phyloP scores from a whole-genome alignment of 306 rosid genomes.

The Castanea crenata region DNA sequence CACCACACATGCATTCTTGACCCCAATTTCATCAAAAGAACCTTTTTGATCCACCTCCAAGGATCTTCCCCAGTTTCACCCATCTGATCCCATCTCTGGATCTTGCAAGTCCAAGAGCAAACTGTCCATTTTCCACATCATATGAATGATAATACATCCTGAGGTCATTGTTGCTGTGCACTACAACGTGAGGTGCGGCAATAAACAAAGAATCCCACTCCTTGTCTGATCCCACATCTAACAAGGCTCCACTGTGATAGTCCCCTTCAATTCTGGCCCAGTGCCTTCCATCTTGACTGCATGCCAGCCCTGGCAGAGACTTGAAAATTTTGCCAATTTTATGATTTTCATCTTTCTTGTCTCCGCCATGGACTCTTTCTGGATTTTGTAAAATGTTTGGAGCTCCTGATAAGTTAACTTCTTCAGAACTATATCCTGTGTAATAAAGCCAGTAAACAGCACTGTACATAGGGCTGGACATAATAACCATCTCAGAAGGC shows the following conservation, averaged over 20 bases:
- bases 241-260: conserved; percentile 2
- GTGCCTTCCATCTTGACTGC: conserved; percentile 8
- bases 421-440: conserved; percentile 8
- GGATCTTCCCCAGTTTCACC: conserved; percentile 8
- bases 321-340: neutral
- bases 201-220: conserved; percentile 24
- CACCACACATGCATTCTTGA: conserved; percentile 21
- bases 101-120: conserved; percentile 7
- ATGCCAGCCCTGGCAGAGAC: conserved; percentile 7
- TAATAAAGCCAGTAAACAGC: conserved; percentile 14
- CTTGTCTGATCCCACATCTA: conserved; percentile 4
- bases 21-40: conserved; percentile 22
- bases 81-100: conserved; percentile 9
- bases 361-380: conserved; percentile 3
- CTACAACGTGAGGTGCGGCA: conserved; percentile 15
- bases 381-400: neutral
- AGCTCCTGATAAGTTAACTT: neutral
- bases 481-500: conserved; percentile 7
- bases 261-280: conserved; percentile 9
- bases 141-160: conserved; percentile 11
- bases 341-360: neutral
- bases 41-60: neutral
- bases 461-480: conserved; percentile 7
- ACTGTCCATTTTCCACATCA: neutral
- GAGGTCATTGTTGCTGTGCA: conserved; percentile 8